A percentile compares a stretch with the other conserved stretches of the same genome.
These are phyloP conservation scores for Tilletia walkeri DNA, from an alignment of 1,284 basidiomycete genomes.

Conservation along the genomic window DNA sequence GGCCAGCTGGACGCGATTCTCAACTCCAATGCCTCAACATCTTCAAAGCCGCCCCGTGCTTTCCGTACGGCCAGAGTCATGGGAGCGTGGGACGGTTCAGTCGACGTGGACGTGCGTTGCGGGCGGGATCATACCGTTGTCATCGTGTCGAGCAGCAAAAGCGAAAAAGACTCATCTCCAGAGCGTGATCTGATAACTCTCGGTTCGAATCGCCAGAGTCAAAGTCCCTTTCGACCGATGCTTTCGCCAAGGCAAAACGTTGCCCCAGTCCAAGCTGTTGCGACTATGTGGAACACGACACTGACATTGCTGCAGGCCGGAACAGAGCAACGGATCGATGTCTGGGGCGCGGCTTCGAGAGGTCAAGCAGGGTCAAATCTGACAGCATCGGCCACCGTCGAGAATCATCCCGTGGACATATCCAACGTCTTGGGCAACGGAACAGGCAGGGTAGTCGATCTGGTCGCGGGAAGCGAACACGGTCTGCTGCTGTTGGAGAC, in stretches of 20 bases:
- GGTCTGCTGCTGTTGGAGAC: not conserved
- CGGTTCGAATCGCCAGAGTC: not conserved
- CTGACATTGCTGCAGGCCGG: not conserved
- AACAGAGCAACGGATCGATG: not conserved
- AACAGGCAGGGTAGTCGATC: not conserved
- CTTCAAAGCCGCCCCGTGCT: not conserved
- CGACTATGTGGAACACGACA: slow-evolving; percentile 15
- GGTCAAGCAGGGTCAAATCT: not conserved
- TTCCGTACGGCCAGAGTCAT: not conserved
- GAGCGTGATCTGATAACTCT: not conserved
- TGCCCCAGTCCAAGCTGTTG: not conserved
- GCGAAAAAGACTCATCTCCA: not conserved
- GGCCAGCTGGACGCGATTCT: slow-evolving; percentile 17
- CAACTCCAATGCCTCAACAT: too few relatives aligned
- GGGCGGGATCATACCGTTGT: not conserved
- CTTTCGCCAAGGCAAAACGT: not conserved
- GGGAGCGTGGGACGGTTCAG: not conserved
- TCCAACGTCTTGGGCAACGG: not conserved
- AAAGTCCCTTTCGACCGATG: not conserved
- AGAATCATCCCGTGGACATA: not conserved
- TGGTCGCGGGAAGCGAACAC: slow-evolving; percentile 8
- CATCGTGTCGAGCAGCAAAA: not conserved
- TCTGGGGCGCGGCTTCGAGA: slow-evolving; percentile 9
- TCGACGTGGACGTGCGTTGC: not conserved
- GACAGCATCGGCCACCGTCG: not conserved